Base-by-base conservation (phyloP, 2,329 filamentous ascomycete species). In the Dothiorella sarmentorum region DNA sequence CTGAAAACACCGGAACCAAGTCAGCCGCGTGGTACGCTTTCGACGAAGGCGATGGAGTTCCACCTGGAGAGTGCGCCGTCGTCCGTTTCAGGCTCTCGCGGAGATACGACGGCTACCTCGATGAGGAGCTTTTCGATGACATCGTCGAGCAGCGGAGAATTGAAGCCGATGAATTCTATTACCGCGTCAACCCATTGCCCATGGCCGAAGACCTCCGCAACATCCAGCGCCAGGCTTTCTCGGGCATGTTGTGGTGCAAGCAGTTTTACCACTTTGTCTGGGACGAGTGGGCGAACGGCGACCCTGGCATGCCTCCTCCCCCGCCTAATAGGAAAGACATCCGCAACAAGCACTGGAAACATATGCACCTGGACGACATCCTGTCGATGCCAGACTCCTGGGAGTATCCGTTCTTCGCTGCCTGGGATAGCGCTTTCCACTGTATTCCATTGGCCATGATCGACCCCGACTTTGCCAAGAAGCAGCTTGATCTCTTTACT, bases 191-290 rank as follows among this genome's bases (percentile, higher is more conserved):
- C 74, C 93, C 93, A 3, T 80, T 97, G 37, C 93, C 92, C 2
- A 96, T 97, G 88, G 83, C 90, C 0, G 92, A 97, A 49, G 93
- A 97, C 69, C 81, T 97, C 60, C 87, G 92, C 65, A 97, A 95
- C 73, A 94, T 97, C 65, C 94, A 97, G 75, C 85, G 93, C 65
- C 92, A 97, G 73, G 94, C 93, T 3, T 89, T 97, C 64, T 87
- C 92, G 0, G 93, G 94, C 56, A 97, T 97, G 93, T 88, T 97
- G 82, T 97, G 93, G 93, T 95, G 89, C 63, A 97, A 97, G 74
- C 93, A 97, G 73, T 90, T 91, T 75, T 97, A 97, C 73, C 85
- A 95, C 70, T 97, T 97, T 73, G 85, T 97, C 67, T 97, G 91
- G 91, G 92, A 97, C 64, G 89, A 97, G 71, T 97, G 93, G 93